phyloP scores from a whole-genome alignment of 768 basidiomycete genomes.

The Termitomyces sp. region DNA sequence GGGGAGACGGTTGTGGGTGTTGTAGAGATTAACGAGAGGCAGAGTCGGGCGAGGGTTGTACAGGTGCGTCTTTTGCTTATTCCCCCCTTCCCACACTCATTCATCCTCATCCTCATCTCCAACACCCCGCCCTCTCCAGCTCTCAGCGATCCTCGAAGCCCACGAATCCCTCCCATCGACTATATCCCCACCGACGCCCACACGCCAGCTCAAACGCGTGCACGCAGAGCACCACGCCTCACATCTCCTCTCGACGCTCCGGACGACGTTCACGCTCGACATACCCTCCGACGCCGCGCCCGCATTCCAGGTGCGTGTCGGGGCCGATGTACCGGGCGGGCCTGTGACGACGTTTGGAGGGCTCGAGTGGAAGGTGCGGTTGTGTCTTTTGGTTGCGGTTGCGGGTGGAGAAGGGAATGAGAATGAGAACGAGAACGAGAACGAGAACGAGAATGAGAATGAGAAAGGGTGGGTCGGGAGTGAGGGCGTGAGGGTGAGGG shows the following conservation, averaged over 20 bases:
- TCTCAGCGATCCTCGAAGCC: constrained; percentile 86
- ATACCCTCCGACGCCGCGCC: constrained; percentile 92
- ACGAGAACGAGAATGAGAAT: constrained; percentile 38
- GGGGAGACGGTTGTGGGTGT: constrained; percentile 92
- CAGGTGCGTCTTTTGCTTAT: constrained; percentile 52
- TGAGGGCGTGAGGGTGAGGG: constrained; percentile 51
- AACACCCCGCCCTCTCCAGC: too few relatives aligned
- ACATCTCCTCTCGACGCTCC: constrained; percentile 65
- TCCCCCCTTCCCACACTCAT: neutral
- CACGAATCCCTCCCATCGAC: constrained; percentile 77
- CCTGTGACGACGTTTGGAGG: constrained; percentile 50
- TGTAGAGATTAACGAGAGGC: constrained; percentile 77
- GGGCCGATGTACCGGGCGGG: constrained; percentile 22
- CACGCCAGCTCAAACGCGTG: constrained; percentile 60
- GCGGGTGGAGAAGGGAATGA: constrained; percentile 46
- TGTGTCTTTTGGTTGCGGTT: constrained; percentile 83
- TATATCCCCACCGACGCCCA: constrained; percentile 42
- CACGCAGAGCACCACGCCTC: constrained; percentile 87
- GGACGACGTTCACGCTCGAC: constrained; percentile 85
- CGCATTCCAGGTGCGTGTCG: constrained; percentile 68
- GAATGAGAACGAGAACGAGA: constrained; percentile 46
- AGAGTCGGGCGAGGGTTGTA: constrained; percentile 71
- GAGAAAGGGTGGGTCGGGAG: constrained; percentile 36
- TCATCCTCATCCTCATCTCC: too few relatives aligned
- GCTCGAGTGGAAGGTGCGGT: constrained; percentile 83